Base-by-base conservation (phyloP, 805 yeast genomes). In the Priceomyces haplophilus region DNA sequence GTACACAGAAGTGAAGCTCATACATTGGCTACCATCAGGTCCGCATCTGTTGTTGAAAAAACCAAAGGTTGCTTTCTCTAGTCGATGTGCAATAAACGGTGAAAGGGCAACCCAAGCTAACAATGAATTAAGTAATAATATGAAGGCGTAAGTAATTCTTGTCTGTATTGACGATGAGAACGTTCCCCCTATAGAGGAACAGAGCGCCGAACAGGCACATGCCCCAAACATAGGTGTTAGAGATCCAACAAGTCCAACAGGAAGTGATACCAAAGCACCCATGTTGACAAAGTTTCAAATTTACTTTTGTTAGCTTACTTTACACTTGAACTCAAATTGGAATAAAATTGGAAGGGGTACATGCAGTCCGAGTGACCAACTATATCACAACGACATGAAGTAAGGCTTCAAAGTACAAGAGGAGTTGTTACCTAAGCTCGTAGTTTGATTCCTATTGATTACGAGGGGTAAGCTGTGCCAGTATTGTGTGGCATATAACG, bases 1-100 rank as follows among this genome's bases (percentile, higher is more conserved):
- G 60, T 93, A 95, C n/a, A 93, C 97, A 3, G 95, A 90, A 12
- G 88, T 87, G 63, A 91, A 93, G 37, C 97, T 95, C 37, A 72
- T 72, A 62, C 96, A 89, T 53, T 85, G 84, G 17, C 80, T 79
- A 11, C 93, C 95, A 34, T 82, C 72, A 4, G 72, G 70, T 3
- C 75, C 80, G 65, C 99, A 91, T 33, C 78, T 81, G 48, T 75
- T 75, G 53, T 82, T 83, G 55, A 86, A 78, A 45, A 76, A 72
- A 11, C 88, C 88, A 64, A 82, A 76, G 0, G 88, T 75, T 6
- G 88, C 71, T 45, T 75, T 76, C 46, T 85, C 93, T 7, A 93
- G 80, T 65, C 85, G 79, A 45, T 79, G 73, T 15, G 84, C 75
- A 3, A 91, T 81, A 62, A 85, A 84, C 47, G 88, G 88, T 13